Base-by-base conservation (phyloP, 495 filamentous ascomycete genomes). In the Lophiotrema nucula region DNA sequence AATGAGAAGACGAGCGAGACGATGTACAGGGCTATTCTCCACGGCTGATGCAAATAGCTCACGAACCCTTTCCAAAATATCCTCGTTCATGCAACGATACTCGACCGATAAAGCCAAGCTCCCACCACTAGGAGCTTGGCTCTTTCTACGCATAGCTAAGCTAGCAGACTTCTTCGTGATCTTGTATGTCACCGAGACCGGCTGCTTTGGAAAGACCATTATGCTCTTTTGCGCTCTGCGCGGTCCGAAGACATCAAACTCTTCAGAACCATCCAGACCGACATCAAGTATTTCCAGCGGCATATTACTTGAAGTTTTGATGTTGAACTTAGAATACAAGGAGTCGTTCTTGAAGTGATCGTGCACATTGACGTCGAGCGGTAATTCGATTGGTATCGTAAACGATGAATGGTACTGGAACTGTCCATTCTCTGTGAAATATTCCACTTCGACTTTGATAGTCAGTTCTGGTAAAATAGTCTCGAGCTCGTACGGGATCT, bases 331-430 rank as follows among this genome's bases (percentile, higher is more conserved):
- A 0, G 92, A 96, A 64, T 92, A 93, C 0, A 97, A 79, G 1
- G 83, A 76, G 25, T 84, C 73, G 47, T 88, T 80, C 69, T 95
- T 95, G 78, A 99, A 99, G 33, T 90, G 83, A 62, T 99, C 95
- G 64, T 97, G 90, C 35, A 99, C 92, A 60, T 97, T 97, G 57
- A 99, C 92, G 16, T 90, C 90, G 35, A 99, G 80, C 0, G 89
- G 89, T 11, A 97, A 75, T 16, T 81, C 74, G 5, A 88, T 85
- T 1, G 83, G 80, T 22, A 90, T 74, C n/a, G 79, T 78, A 11
- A 77, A 78, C 21, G 80, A 83, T 44, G 80, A 78, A 2, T 83
- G 80, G 66, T 87, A 96, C 48, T 78, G 74, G 61, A 93, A 97
- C 26, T 70, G 74, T 1, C 90, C 90, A 13, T 81, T 73, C 4